Evolutionary conservation across 306 rosid genomes (phyloP).

Genomic region (Quercus bicolor): DNA sequence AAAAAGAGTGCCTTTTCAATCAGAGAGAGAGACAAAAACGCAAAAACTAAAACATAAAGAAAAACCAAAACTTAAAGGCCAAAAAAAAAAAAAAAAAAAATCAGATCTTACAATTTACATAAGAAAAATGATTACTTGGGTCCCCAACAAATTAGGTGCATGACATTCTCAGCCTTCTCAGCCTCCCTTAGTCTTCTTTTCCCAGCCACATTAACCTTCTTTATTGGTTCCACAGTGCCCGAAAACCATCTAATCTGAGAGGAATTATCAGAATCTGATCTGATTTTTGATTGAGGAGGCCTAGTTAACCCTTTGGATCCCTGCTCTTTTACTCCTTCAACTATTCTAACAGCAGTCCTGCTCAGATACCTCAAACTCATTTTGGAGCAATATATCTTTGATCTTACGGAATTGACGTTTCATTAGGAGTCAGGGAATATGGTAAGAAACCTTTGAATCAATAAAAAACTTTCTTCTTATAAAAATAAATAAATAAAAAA

Average conservation of each 20-base stretch:
- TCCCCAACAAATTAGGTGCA: slow-evolving; percentile 28
- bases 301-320: slow-evolving; percentile 6
- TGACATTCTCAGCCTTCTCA: slow-evolving; percentile 20
- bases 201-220: background rate
- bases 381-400: background rate
- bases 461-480: no score
- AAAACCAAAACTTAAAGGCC: no score
- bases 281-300: background rate
- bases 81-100: no score
- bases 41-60: no score
- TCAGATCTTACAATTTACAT: no score
- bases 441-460: no score
- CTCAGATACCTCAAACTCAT: background rate
- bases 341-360: background rate
- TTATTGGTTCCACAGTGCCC: slow-evolving; percentile 1
- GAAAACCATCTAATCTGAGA: background rate
- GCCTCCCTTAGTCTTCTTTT: slow-evolving; percentile 17
- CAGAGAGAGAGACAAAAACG: no score
- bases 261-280: background rate
- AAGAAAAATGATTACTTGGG: slow-evolving; percentile 1
- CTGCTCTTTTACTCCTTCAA: slow-evolving; percentile 19
- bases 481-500: no score
- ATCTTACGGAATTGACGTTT: background rate
- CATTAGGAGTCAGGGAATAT: no score
- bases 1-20: no score